Base-by-base conservation (phyloP, 2,329 filamentous ascomycete genomes). In the Calcarisporium arbuscula region DNA sequence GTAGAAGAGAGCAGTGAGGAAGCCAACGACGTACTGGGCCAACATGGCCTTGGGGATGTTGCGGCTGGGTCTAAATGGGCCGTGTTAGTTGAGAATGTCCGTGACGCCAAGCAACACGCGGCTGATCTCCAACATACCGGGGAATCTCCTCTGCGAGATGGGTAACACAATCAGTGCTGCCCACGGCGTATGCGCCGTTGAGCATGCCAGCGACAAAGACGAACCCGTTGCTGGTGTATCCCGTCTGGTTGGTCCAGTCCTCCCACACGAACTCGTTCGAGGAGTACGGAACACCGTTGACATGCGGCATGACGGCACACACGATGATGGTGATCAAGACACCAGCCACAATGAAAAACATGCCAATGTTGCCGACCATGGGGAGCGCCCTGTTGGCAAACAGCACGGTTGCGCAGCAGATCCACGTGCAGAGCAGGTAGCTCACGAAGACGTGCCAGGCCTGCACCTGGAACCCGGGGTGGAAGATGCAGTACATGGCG, bases 141-240 rank as follows among this genome's bases (percentile, higher is more conserved):
- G 28, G 72, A 23, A 74, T 72, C 47, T 76, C 72, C 48, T 78
- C 72, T 4, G 69, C 67, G 30, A 76, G 51, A 52, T 77, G 74
- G 15, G 64, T 65, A 5, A 73, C 70, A 36, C 71, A 68, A 51
- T 80, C 76, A 2, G 72, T 71, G 4, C 69, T 74, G 14, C 75
- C 77, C 7, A 80, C 69, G 23, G 70, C 67, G 50, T 70, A 80
- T n/a, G 74, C 74, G 10, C 73, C 76, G 42, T 80, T 80, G n/a
- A n/a, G n/a, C n/a, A n/a, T n/a, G n/a, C n/a, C n/a, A n/a, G n/a
- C n/a, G n/a, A n/a, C n/a, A n/a, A n/a, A n/a, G n/a, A n/a, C n/a
- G n/a, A n/a, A n/a, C n/a, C n/a, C n/a, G n/a, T n/a, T n/a, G n/a
- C n/a, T n/a, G n/a, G n/a, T n/a, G n/a, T n/a, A n/a, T n/a, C n/a